A percentile compares a stretch with the other conserved stretches of the same genome.
Conservation (phyloP, 768 basidiomycete species). For the Grammothele lineata region DNA sequence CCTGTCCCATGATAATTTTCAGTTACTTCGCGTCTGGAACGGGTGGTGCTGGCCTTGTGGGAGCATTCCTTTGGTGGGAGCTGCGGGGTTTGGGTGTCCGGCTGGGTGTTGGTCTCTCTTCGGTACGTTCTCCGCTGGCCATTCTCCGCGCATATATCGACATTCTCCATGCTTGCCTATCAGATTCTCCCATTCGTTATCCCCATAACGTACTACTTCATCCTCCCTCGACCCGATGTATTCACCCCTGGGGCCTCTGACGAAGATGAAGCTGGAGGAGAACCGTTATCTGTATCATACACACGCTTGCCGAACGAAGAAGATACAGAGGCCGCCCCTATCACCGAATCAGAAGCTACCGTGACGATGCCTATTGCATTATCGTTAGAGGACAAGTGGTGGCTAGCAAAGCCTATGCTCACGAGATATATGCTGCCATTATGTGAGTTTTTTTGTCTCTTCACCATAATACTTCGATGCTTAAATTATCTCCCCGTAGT, state of each 20-base stretch:
- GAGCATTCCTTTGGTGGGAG: conserved; percentile 95
- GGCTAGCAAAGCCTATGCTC: conserved; percentile 74
- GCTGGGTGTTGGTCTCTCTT: conserved; percentile 76
- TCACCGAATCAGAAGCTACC: conserved; percentile 1
- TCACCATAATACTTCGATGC: background rate
- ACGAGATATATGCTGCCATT: conserved; percentile 89
- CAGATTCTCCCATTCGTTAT: conserved; percentile 83
- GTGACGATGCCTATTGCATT: conserved; percentile 36
- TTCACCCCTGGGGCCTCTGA: conserved; percentile 43
- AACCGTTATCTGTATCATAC: conserved; percentile 5
- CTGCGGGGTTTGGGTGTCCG: conserved; percentile 81
- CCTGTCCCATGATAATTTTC: too few relatives aligned
- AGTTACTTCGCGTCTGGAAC: conserved; percentile 94
- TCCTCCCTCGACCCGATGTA: conserved; percentile 60
- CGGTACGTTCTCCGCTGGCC: conserved; percentile 44
- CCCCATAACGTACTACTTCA: conserved; percentile 68
- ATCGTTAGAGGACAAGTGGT: conserved; percentile 72
- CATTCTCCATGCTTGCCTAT: background rate
- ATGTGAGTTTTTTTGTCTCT: conserved; percentile 66
- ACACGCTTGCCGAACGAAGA: conserved; percentile 5
- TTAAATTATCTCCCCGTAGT: conserved; percentile 30
- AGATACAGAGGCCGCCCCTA: background rate
- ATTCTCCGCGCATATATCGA: background rate
- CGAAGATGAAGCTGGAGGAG: conserved; percentile 29
- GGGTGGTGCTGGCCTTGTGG: conserved; percentile 89